These are phyloP conservation scores for Hyphodiscus sp. DNA, from an alignment of 2,329 filamentous ascomycete species.

Conservation along the genomic window DNA sequence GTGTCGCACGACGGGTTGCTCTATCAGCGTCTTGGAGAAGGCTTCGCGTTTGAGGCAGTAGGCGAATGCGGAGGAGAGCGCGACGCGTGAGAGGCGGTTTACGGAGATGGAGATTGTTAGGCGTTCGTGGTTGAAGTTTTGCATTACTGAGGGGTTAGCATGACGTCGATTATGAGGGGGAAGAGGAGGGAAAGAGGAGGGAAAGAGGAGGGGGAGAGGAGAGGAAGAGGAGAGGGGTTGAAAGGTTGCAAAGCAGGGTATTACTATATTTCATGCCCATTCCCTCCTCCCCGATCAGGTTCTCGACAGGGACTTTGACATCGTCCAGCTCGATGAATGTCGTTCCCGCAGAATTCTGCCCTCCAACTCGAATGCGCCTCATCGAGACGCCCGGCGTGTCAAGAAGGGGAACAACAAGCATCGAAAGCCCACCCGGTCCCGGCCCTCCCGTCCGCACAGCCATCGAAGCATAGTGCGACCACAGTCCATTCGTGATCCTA, in stretches of 20 bases:
- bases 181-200: neutral
- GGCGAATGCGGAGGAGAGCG: constrained; percentile 51
- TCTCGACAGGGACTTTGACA: constrained; percentile 63
- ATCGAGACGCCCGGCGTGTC: constrained; percentile 59
- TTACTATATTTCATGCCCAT: constrained; percentile 60
- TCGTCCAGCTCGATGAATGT: constrained; percentile 73
- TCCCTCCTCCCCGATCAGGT: constrained; percentile 64
- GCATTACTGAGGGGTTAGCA: constrained; percentile 47
- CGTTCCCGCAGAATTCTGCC: constrained; percentile 59
- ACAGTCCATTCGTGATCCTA: constrained; percentile 66
- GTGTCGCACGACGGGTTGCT: constrained; percentile 69
- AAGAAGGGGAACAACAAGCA: constrained; percentile 67
- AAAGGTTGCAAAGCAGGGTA: neutral
- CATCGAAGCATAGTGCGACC: constrained; percentile 62
- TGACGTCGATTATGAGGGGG: neutral
- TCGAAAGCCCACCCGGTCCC: constrained; percentile 58
- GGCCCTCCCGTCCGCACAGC: constrained; percentile 61
- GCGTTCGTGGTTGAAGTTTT: constrained; percentile 75
- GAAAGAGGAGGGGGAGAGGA: too few relatives aligned
- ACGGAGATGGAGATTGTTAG: constrained; percentile 59
- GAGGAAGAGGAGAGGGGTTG: too few relatives aligned
- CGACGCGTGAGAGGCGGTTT: constrained; percentile 56
- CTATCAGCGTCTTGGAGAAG: constrained; percentile 62
- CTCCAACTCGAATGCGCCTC: constrained; percentile 60
- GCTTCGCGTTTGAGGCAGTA: constrained; percentile 61